These are phyloP conservation scores for Tanacetum coccineum DNA, from an alignment of 129 eudicot species.

Conservation along the genomic window DNA sequence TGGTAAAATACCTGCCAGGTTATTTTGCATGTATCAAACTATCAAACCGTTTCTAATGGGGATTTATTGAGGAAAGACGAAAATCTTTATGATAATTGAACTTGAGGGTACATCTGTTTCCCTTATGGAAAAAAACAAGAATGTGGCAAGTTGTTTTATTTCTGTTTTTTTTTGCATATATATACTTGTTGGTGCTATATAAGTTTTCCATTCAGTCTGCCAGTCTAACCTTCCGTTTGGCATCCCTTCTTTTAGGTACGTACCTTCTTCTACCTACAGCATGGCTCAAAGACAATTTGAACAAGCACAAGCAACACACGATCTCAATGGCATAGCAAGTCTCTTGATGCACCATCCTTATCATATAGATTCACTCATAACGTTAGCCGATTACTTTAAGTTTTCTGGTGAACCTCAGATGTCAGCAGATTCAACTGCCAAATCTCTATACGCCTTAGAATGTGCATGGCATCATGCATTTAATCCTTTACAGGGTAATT, in stretches of 20 bases:
- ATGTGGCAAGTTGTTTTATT: too few relatives aligned
- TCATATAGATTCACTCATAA: conserved; percentile 80
- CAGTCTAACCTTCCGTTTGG: conserved; percentile 4
- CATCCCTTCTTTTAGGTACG: conserved; percentile 46
- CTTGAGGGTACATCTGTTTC: too few relatives aligned
- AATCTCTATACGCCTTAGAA: conserved; percentile 85
- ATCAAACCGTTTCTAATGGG: too few relatives aligned
- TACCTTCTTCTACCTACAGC: conserved; percentile 60
- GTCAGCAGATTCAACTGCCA: conserved; percentile 78
- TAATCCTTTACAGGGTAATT: conserved; percentile 58
- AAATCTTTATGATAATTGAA: too few relatives aligned
- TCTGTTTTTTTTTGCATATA: too few relatives aligned
- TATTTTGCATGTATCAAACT: too few relatives aligned
- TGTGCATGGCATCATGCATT: conserved; percentile 94
- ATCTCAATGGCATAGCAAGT: conserved; percentile 75
- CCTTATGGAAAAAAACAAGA: too few relatives aligned
- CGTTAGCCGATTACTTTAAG: conserved; percentile 79
- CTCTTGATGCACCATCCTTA: conserved; percentile 78
- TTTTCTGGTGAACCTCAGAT: conserved; percentile 89
- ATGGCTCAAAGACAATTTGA: conserved; percentile 81
- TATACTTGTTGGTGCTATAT: background rate
- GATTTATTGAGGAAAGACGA: too few relatives aligned
- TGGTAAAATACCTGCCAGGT: too few relatives aligned
- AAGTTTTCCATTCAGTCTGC: background rate
- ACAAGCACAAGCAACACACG: conserved; percentile 77